Conservation (phyloP, 176 grass and related monocot genomes). For the Lolium perenne region DNA sequence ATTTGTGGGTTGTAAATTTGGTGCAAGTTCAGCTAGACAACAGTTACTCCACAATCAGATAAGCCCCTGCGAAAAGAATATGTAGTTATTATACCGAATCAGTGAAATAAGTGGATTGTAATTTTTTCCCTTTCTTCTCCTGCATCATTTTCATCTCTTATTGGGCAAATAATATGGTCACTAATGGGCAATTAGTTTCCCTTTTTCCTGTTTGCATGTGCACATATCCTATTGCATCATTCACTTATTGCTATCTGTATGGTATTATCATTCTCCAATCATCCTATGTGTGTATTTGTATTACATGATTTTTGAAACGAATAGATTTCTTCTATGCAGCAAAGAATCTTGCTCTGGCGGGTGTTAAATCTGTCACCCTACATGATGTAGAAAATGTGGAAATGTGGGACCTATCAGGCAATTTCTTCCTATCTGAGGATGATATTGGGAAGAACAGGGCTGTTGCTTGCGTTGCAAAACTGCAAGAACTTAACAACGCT, state of each 20-base stretch:
- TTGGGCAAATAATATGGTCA: slow-evolving; percentile 17
- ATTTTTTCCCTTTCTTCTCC: not conserved
- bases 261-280: not conserved
- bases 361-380: slow-evolving; percentile 77
- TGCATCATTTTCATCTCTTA: slow-evolving; percentile 5
- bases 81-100: not conserved
- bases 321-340: slow-evolving; percentile 55
- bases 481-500: slow-evolving; percentile 75
- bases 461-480: slow-evolving; percentile 67
- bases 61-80: not conserved
- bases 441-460: slow-evolving; percentile 81
- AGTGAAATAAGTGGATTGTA: not conserved
- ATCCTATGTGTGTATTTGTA: not conserved
- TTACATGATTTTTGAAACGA: slow-evolving; percentile 26
- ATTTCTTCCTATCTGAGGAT: slow-evolving; percentile 75
- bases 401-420: slow-evolving; percentile 77
- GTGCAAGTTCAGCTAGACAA: not conserved
- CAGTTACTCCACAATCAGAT: slow-evolving; percentile 13
- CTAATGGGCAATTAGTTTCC: slow-evolving; percentile 6
- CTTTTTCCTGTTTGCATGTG: not conserved
- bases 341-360: slow-evolving; percentile 84
- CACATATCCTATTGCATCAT: slow-evolving; percentile 26
- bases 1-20: not conserved
- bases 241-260: slow-evolving; percentile 15
- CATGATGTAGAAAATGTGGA: slow-evolving; percentile 73